Evolutionary conservation across 1,284 basidiomycete genomes (phyloP).

Genomic region (Pulchroboletus neoregius): DNA sequence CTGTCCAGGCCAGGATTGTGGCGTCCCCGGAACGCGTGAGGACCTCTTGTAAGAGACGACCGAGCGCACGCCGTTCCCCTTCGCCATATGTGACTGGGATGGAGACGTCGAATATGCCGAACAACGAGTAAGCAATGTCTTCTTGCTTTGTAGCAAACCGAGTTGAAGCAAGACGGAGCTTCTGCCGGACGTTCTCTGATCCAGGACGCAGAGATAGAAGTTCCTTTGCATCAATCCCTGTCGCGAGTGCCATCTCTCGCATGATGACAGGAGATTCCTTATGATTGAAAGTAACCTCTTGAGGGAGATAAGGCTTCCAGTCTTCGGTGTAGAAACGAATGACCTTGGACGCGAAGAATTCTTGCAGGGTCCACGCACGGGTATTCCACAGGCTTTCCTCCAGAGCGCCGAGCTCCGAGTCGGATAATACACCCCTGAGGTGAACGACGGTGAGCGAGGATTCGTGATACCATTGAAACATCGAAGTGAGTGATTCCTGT

Average conservation of each 20-base stretch:
- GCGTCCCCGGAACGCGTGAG: slow-evolving; percentile 18
- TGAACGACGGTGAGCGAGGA: slow-evolving; percentile 25
- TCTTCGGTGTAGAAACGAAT: slow-evolving; percentile 22
- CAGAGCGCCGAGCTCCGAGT: slow-evolving; percentile 6
- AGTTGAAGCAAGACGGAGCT: slow-evolving; percentile 21
- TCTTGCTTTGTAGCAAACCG: slow-evolving; percentile 19
- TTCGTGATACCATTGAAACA: slow-evolving; percentile 25
- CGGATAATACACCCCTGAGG: slow-evolving; percentile 17
- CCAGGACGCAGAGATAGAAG: slow-evolving; percentile 18
- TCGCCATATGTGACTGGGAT: slow-evolving; percentile 22
- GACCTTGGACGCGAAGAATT: slow-evolving; percentile 21
- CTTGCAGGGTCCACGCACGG: slow-evolving; percentile 29
- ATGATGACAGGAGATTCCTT: slow-evolving; percentile 17
- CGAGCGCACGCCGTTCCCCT: slow-evolving; percentile 19
- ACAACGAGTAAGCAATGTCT: slow-evolving; percentile 21
- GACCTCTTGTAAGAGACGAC: slow-evolving; percentile 20
- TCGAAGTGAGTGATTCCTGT: slow-evolving; percentile 24
- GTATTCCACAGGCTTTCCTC: slow-evolving; percentile 19
- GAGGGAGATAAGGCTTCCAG: slow-evolving; percentile 21
- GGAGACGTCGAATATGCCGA: slow-evolving; percentile 22
- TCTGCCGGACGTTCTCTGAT: slow-evolving; percentile 18
- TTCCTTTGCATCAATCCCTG: slow-evolving; percentile 8
- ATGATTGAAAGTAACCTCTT: slow-evolving; percentile 14
- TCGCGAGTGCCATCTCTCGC: slow-evolving; percentile 20
- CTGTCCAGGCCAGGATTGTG: slow-evolving; percentile 20